These are phyloP conservation scores for Kwoniella newhampshirensis DNA, from an alignment of 768 basidiomycete species.

Conservation along the genomic window DNA sequence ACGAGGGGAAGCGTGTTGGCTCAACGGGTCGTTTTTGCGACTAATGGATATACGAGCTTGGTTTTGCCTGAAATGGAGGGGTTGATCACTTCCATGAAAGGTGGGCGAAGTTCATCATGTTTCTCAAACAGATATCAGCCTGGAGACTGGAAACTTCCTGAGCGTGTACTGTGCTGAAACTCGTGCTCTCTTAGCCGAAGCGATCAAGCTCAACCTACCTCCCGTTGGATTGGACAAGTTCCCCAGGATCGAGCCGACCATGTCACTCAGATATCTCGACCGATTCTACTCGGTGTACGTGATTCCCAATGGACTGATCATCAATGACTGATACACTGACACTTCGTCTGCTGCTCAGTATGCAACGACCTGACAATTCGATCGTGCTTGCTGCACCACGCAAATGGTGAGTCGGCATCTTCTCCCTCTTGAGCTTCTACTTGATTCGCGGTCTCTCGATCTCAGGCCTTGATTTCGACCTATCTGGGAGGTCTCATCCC, in stretches of 20 bases:
- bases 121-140: too few relatives aligned
- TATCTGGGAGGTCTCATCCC: too few relatives aligned
- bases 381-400: constrained; percentile 36
- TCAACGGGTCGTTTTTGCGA: constrained; percentile 73
- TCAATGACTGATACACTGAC: constrained; percentile 7
- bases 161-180: background rate
- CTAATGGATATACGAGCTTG: constrained; percentile 76
- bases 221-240: constrained; percentile 32
- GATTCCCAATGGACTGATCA: background rate
- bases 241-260: constrained; percentile 27
- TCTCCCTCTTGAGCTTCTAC: too few relatives aligned
- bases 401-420: constrained; percentile 31
- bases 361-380: constrained; percentile 35
- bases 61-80: constrained; percentile 65
- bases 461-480: too few relatives aligned
- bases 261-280: constrained; percentile 33
- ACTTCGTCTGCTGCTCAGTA: background rate
- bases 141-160: too few relatives aligned
- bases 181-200: constrained; percentile 24
- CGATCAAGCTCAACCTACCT: constrained; percentile 32
- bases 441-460: too few relatives aligned
- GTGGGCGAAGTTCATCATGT: too few relatives aligned
- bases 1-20: constrained; percentile 65
- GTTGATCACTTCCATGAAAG: constrained; percentile 35
- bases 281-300: constrained; percentile 42